A percentile compares a stretch with the other conserved stretches of the same genome.
These are phyloP conservation scores for Anisogramma anomala DNA, from an alignment of 2,329 filamentous ascomycete genomes.

Conservation along the genomic window DNA sequence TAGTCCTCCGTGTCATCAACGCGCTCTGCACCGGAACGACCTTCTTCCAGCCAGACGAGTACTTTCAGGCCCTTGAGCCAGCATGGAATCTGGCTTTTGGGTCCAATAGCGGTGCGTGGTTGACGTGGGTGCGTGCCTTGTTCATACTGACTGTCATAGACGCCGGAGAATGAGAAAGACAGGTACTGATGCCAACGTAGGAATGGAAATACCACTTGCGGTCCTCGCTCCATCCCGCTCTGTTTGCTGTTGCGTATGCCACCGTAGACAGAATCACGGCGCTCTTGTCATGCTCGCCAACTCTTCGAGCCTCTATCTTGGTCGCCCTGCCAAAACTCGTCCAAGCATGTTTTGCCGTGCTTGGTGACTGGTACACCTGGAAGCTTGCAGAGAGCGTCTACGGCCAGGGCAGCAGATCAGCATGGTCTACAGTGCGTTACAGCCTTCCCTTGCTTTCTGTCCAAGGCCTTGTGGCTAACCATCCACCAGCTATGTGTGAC, in stretches of 20 bases:
- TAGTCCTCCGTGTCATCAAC: slow-evolving; percentile 70
- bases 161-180: slow-evolving; percentile 7
- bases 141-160: neutral
- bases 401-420: slow-evolving; percentile 48
- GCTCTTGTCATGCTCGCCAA: slow-evolving; percentile 40
- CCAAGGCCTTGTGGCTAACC: slow-evolving; percentile 3
- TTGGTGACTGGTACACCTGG: slow-evolving; percentile 81
- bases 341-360: slow-evolving; percentile 67
- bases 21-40: slow-evolving; percentile 60
- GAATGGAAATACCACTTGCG: slow-evolving; percentile 87
- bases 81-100: slow-evolving; percentile 88
- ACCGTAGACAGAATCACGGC: slow-evolving; percentile 44
- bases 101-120: slow-evolving; percentile 64
- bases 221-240: slow-evolving; percentile 78
- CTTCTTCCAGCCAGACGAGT: slow-evolving; percentile 98
- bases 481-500: slow-evolving; percentile 52
- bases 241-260: slow-evolving; percentile 71
- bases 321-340: slow-evolving; percentile 60
- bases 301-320: slow-evolving; percentile 53
- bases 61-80: slow-evolving; percentile 89
- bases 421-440: slow-evolving; percentile 55
- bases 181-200: slow-evolving; percentile 33
- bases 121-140: slow-evolving; percentile 69
- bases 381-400: slow-evolving; percentile 65
- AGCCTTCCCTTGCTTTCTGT: neutral